Base-by-base conservation (phyloP, 768 basidiomycete genomes). In the Psilocybe azurescens region DNA sequence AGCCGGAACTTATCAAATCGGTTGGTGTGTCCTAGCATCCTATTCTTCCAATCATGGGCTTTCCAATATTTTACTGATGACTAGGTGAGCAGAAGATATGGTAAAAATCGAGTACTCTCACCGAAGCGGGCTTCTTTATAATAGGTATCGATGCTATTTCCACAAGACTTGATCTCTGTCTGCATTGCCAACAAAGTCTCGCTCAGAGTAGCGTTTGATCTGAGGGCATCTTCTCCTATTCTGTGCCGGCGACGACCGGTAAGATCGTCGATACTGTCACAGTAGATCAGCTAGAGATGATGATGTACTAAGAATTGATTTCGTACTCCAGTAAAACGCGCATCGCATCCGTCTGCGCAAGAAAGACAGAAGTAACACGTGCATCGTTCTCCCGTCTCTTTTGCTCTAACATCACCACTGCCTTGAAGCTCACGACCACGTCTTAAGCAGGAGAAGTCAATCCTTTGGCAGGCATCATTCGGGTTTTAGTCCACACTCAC, bases 91-190 rank as follows among this genome's bases (percentile, higher is more conserved):
- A 3, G 6, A 7, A 16, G 46, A 47, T 16, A 7, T 50, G 10
- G 28, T 30, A 51, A 18, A 50, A 48, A 48, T 24, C 13, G 9
- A 20, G 6, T 13, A 50, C 16, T 50, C 67, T 29, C 33, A 69
- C 70, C 64, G 1, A 71, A 53, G 33, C 64, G 63, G 11, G 53
- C 20, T 56, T 65, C 67, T 36, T 67, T 69, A 28, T 68, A 66
- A 44, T 69, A 69, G 14, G 70, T 66, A 56, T 72, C 70, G 53
- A 72, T 65, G 16, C 67, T 67, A 56, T 69, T 72, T 8, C 63
- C 65, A 33, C 68, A 69, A 14, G 44, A 60, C 28, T 59, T 65
- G 49, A 72, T 66, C 14, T 68, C 65, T 20, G 41, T 29, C 44
- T 56, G 30, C 16, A 72, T 59, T 29, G 50, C 39, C 14, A 50